These are phyloP conservation scores for Arthrobotrys entomopaga DNA, from an alignment of 2,329 filamentous ascomycete species.

Conservation along the genomic window DNA sequence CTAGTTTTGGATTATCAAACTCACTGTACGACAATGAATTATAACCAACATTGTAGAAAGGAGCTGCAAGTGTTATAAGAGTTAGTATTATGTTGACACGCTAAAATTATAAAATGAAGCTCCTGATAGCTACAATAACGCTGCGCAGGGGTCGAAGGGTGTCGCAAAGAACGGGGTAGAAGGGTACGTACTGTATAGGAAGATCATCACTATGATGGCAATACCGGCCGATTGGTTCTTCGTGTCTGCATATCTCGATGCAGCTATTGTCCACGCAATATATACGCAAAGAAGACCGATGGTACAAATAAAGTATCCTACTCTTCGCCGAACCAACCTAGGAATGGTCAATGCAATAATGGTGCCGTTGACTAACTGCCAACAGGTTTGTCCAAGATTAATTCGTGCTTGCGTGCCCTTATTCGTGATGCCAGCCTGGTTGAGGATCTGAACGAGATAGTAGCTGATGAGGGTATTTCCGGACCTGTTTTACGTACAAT, in stretches of 20 bases:
- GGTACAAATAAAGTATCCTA: slow-evolving; percentile 59
- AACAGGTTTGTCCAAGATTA: slow-evolving; percentile 64
- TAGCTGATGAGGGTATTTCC: slow-evolving; percentile 65
- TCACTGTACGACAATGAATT: slow-evolving; percentile 73
- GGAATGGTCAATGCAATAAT: slow-evolving; percentile 60
- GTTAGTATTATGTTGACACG: not conserved
- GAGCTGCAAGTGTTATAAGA: slow-evolving; percentile 64
- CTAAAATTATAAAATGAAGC: not conserved
- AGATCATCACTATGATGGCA: slow-evolving; percentile 64
- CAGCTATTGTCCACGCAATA: slow-evolving; percentile 63
- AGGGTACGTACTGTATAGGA: slow-evolving; percentile 61
- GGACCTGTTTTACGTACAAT: slow-evolving; percentile 58
- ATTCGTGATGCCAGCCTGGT: slow-evolving; percentile 64
- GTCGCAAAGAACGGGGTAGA: not conserved
- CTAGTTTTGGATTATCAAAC: slow-evolving; percentile 54
- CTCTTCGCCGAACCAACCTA: slow-evolving; percentile 43
- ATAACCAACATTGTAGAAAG: slow-evolving; percentile 73
- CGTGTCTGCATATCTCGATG: slow-evolving; percentile 62
- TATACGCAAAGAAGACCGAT: slow-evolving; percentile 62
- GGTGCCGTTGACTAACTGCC: slow-evolving; percentile 64
- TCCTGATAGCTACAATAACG: not conserved
- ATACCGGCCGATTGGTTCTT: slow-evolving; percentile 61
- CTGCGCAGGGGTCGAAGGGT: not conserved
- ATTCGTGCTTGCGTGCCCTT: slow-evolving; percentile 65
- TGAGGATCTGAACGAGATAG: slow-evolving; percentile 66